A percentile compares a stretch with the other conserved stretches of the same genome.
These are phyloP conservation scores for Marasmius tenuissimus DNA, from an alignment of 1,284 basidiomycete genomes.

Conservation along the genomic window DNA sequence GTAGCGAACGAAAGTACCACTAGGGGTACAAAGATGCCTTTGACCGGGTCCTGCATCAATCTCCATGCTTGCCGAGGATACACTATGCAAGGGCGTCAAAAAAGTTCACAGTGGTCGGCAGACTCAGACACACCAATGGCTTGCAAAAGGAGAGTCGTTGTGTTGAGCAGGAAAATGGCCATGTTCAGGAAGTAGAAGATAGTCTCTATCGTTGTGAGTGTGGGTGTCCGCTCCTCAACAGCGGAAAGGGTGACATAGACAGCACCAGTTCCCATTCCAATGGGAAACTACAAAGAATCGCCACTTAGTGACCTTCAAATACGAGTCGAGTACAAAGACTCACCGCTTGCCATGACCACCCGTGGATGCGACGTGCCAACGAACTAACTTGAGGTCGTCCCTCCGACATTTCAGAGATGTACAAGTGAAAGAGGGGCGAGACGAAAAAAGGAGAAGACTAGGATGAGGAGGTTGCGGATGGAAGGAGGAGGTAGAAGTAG, in stretches of 20 bases:
- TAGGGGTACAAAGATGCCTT: constrained; percentile 47
- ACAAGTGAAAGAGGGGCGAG: background rate
- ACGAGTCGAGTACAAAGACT: constrained; percentile 14
- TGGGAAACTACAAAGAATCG: constrained; percentile 37
- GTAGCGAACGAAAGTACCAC: constrained; percentile 50
- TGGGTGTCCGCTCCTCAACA: constrained; percentile 32
- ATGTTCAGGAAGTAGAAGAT: constrained; percentile 49
- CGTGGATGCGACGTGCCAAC: constrained; percentile 44
- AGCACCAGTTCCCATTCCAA: constrained; percentile 51
- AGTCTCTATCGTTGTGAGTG: constrained; percentile 37
- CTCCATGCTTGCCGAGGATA: constrained; percentile 43
- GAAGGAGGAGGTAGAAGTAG: background rate
- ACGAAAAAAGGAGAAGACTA: background rate
- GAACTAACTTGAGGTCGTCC: constrained; percentile 20
- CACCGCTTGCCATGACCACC: constrained; percentile 52
- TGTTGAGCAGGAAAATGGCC: constrained; percentile 41
- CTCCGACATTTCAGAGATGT: background rate
- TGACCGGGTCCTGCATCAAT: constrained; percentile 43
- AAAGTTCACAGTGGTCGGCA: background rate
- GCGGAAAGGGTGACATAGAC: constrained; percentile 47
- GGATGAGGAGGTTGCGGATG: background rate
- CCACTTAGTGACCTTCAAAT: background rate
- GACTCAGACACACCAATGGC: constrained; percentile 34
- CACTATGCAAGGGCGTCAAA: constrained; percentile 25
- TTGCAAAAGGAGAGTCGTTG: constrained; percentile 40